Conservation (phyloP, 2,329 filamentous ascomycete genomes). For the Ophiosphaerella narmari region DNA sequence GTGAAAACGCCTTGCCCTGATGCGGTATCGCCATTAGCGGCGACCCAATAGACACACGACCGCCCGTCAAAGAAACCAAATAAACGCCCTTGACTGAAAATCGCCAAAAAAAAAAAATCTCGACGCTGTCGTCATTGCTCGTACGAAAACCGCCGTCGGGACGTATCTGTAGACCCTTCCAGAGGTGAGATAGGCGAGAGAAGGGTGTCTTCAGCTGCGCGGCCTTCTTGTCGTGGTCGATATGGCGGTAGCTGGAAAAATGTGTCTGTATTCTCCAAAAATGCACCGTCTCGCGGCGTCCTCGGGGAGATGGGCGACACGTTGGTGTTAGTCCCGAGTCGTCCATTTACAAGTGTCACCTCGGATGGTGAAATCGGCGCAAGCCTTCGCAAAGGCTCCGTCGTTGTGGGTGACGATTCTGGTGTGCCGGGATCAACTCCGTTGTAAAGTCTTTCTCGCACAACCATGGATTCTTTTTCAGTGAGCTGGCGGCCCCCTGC, state of each 20-base stretch:
- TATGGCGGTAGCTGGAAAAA: slow-evolving; percentile 36
- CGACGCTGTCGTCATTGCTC: slow-evolving; percentile 34
- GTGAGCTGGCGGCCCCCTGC: slow-evolving; percentile 53
- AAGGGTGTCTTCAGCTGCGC: slow-evolving; percentile 33
- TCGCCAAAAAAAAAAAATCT: slow-evolving; percentile 18
- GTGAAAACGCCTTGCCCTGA: slow-evolving; percentile 14
- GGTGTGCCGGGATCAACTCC: slow-evolving; percentile 45
- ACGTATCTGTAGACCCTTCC: slow-evolving; percentile 32
- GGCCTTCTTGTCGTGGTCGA: slow-evolving; percentile 24
- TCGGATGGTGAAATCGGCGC: slow-evolving; percentile 32
- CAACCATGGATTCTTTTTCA: slow-evolving; percentile 55
- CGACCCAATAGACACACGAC: slow-evolving; percentile 6
- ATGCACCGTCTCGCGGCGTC: slow-evolving; percentile 37
- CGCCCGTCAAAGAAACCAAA: slow-evolving; percentile 1
- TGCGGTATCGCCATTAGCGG: slow-evolving; percentile 3
- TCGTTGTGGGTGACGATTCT: slow-evolving; percentile 19
- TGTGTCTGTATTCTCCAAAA: slow-evolving; percentile 37
- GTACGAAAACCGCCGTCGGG: slow-evolving; percentile 46
- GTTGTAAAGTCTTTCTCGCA: slow-evolving; percentile 53
- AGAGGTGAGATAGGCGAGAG: slow-evolving; percentile 43
- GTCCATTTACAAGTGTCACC: slow-evolving; percentile 34
- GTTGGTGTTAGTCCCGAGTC: slow-evolving; percentile 18
- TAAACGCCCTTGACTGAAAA: slow-evolving; percentile 14
- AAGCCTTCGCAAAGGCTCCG: slow-evolving; percentile 27
- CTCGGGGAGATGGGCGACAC: slow-evolving; percentile 40